These are phyloP conservation scores for Geosiphon pyriformis DNA, from an alignment of 192 early-diverging fungal genomes.

Conservation along the genomic window DNA sequence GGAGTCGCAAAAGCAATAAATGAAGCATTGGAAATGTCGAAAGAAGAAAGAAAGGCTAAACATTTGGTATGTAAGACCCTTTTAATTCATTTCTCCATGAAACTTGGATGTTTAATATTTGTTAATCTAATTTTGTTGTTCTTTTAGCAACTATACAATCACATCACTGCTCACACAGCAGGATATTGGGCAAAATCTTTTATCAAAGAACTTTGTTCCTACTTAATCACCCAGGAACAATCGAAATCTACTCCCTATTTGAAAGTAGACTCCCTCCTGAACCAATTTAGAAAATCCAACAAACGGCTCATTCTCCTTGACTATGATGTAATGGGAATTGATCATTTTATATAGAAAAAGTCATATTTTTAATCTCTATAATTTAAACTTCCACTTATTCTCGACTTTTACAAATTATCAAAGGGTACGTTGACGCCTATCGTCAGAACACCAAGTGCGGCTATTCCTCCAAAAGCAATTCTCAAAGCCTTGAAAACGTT, in stretches of 20 bases:
- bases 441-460: slow-evolving; percentile 72
- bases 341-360: not conserved
- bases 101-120: not conserved
- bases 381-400: too few species aligned
- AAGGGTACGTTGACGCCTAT: slow-evolving; percentile 94
- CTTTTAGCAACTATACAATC: slow-evolving; percentile 61
- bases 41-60: slow-evolving; percentile 58
- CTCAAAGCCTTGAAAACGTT: slow-evolving; percentile 65
- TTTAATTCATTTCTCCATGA: too few species aligned
- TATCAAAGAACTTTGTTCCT: slow-evolving; percentile 64
- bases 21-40: slow-evolving; percentile 59
- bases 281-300: slow-evolving; percentile 52
- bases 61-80: slow-evolving; percentile 58
- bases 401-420: not conserved
- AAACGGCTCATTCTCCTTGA: slow-evolving; percentile 89
- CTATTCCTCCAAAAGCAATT: slow-evolving; percentile 78
- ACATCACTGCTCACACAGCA: slow-evolving; percentile 79
- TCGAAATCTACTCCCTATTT: slow-evolving; percentile 42
- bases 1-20: slow-evolving; percentile 77
- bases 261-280: slow-evolving; percentile 29
- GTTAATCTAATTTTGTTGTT: not conserved
- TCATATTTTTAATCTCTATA: not conserved
- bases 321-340: slow-evolving; percentile 64
- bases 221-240: slow-evolving; percentile 38
- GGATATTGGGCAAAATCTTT: slow-evolving; percentile 83